Evolutionary conservation across 345 rosid genomes (phyloP), one percentile per base, ranked within the genome.

Genomic region (Camelina laxa): DNA sequence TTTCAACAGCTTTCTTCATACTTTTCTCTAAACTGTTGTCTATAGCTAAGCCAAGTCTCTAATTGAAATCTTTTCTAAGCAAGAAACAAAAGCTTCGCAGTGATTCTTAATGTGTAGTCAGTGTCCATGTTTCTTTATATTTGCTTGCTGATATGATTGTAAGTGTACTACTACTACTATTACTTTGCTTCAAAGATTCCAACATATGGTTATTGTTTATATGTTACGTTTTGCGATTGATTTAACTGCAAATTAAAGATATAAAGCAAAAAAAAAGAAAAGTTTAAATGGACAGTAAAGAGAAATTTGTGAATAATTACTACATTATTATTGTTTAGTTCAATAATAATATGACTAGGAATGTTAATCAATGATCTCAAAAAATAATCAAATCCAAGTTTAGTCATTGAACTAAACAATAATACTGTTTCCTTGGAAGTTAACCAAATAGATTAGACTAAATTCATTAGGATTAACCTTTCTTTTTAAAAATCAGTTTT

Each of bases 111-210:
- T 27, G 4, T 60, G 35, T 50, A 61, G 15, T 61, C 19, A 9
- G 17, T 48, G n/a, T 13, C 22, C n/a, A 6, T n/a, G 0, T 13
- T 6, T 9, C 4, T 10, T 47, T n/a, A 5, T 8, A 10, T 21
- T 21, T 21, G 41, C 57, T 45, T 22, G 42, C 45, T 65, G 27
- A 3, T 51, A 13, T 53, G 62, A 19, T 53, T 53, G 70, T 27
- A 62, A 55, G 30, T 55, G 63, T 16, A 22, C 9, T 27, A 33
- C 20, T 22, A 3, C 10, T 31, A 6, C 42, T 44, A 14, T 68
- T 41, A 6, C 64, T 69, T 75, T 61, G 42, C 79, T 69, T 75
- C 16, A 69, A 75, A 75, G 69, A 41, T 36, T n/a, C 9, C 9
- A 48, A 38, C 60, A 9, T 30, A 20, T 10, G 6, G 6, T 30